phyloP scores from a whole-genome alignment of 2,329 filamentous ascomycete species.

The Nemania sp. region DNA sequence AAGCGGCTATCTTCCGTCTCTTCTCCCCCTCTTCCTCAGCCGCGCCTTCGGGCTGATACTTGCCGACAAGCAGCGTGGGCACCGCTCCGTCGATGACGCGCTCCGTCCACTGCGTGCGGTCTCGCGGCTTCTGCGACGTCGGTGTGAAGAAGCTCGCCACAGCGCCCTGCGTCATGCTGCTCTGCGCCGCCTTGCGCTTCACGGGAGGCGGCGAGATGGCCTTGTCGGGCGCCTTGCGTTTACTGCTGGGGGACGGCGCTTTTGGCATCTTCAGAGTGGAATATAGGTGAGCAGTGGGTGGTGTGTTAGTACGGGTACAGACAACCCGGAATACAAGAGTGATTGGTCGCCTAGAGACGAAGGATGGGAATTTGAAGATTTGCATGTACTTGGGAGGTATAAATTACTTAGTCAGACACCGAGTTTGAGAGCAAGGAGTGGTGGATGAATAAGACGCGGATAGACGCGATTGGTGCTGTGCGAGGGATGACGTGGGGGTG shows the following conservation, averaged over 20 bases:
- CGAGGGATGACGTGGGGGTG: constrained; percentile 15
- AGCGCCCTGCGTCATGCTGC: constrained; percentile 60
- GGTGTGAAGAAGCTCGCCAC: constrained; percentile 89
- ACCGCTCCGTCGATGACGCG: constrained; percentile 55
- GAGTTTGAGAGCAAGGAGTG: neutral
- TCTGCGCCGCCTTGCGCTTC: constrained; percentile 56
- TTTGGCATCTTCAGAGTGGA: constrained; percentile 19
- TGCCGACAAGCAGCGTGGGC: constrained; percentile 73
- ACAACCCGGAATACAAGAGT: neutral
- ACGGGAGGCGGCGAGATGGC: constrained; percentile 57
- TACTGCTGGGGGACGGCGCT: constrained; percentile 22
- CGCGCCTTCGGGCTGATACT: constrained; percentile 57
- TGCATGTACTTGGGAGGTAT: neutral
- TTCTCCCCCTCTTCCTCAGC: constrained; percentile 1
- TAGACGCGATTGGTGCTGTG: constrained; percentile 5
- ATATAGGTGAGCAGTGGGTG: neutral
- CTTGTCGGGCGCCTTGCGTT: constrained; percentile 40
- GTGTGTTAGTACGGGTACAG: too few relatives aligned
- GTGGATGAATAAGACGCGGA: neutral
- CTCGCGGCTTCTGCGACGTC: constrained; percentile 78
- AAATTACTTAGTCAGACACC: too few relatives aligned
- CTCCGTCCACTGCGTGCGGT: constrained; percentile 73
- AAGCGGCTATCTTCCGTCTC: constrained; percentile 68
- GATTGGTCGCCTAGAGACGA: neutral
- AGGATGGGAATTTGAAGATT: neutral